Evolutionary conservation across 73 alveolate genomes (phyloP).

Genomic region (Tetrahymena borealis): DNA sequence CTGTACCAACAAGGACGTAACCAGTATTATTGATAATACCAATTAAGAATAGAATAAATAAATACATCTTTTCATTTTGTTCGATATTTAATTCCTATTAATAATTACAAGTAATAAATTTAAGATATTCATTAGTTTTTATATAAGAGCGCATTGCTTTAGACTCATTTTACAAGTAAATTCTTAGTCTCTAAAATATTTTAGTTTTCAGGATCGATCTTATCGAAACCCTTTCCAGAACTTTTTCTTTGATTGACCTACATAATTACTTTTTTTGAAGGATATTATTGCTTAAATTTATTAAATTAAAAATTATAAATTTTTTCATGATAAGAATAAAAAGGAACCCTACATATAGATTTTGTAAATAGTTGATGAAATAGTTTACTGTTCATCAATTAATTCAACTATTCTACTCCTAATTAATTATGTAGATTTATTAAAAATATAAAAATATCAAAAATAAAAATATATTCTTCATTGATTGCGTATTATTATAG

Average conservation of each 20-base stretch:
- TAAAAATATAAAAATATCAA: too few relatives aligned
- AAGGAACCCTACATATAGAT: too few relatives aligned
- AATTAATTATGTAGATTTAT: too few relatives aligned
- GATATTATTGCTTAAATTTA: too few relatives aligned
- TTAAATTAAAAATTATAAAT: too few relatives aligned
- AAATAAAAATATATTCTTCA: too few relatives aligned
- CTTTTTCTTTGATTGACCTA: not conserved
- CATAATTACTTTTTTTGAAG: not conserved
- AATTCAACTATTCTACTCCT: too few relatives aligned
- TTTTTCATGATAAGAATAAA: too few relatives aligned
- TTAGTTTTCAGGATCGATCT: not conserved
- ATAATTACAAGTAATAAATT: not conserved
- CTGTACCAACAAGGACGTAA: constrained; percentile 29
- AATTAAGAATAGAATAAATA: constrained; percentile 1
- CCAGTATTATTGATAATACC: constrained; percentile 47
- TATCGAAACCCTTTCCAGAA: not conserved
- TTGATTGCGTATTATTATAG: too few relatives aligned
- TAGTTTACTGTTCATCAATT: too few relatives aligned
- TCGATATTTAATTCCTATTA: not conserved
- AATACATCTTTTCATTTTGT: not conserved
- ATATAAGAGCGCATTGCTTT: too few relatives aligned
- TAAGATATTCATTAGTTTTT: not conserved
- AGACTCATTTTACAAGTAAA: not conserved
- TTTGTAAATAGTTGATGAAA: too few relatives aligned
- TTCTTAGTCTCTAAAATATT: not conserved